Base-by-base conservation (phyloP, 257 asterid species). In the Salvia splendens region DNA sequence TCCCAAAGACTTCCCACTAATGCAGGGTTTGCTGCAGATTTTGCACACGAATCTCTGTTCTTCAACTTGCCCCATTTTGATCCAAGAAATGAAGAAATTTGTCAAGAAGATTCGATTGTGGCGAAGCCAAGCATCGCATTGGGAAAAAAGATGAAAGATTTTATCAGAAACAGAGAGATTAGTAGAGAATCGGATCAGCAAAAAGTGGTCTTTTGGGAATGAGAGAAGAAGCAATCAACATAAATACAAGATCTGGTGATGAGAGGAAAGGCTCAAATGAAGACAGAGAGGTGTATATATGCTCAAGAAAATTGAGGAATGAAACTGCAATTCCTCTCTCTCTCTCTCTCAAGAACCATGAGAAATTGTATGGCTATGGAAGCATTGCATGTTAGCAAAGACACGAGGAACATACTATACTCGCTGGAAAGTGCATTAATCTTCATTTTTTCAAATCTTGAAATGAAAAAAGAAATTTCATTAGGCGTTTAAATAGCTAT, bases 1-100 rank as follows among this genome's bases (percentile, higher is more conserved):
- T 10, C 99, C 97, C 80, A 94, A 67, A 35, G 99, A 88, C 79
- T 79, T 88, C 56, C 96, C 97, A 68, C 80, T 94, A 0, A 56
- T 76, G 82, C 94, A 94, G 52, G 52, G 49, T 70, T 85, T 85
- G 82, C 67, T 73, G 77, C 99, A 91, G 45, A 82, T 84, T 79
- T 77, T 91, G 95, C 99, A 94, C 2, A 72, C 32, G 59, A 71
- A 78, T 49, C 73, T 73, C 73, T 78, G 86, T 51, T 64, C 86
- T 78, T 76, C 78, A 46, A 28, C 73, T 71, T 83, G 79, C 28
- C 67, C 88, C 91, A 78, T 82, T 60, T 1, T 24, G 30, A 2
- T 24, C 30, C 30, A 66, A 73, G 58, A 78, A 73, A 17, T 40
- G 3, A 24, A 62, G 65, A 65, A 73, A 68, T 38, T 49, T 11